A percentile compares a stretch with the other conserved stretches of the same genome.
phyloP scores from a whole-genome alignment of 2,329 filamentous ascomycete genomes.

The Colletotrichum higginsianum region DNA sequence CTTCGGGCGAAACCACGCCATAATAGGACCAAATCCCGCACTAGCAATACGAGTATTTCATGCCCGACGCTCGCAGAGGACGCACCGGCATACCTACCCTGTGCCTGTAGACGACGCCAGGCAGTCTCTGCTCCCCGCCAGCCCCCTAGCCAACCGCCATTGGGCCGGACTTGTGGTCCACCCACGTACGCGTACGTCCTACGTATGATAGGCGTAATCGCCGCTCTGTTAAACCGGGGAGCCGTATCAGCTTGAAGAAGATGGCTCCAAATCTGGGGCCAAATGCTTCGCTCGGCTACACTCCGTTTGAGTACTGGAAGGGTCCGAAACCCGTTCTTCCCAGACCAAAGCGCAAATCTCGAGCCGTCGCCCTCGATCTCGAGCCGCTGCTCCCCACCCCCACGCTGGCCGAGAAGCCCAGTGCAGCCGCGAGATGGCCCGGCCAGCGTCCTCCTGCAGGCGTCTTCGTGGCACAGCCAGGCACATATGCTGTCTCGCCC shows the following conservation, averaged over 20 bases:
- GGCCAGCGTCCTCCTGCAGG: slow-evolving; percentile 11
- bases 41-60: slow-evolving; percentile 25
- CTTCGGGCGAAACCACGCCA: slow-evolving; percentile 20
- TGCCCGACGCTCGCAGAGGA: slow-evolving; percentile 2
- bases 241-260: slow-evolving; percentile 35
- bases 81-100: slow-evolving; percentile 11
- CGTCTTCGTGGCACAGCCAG: slow-evolving; percentile 38
- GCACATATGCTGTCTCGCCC: slow-evolving; percentile 21
- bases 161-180: slow-evolving; percentile 29
- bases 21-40: slow-evolving; percentile 12
- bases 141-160: slow-evolving; percentile 20
- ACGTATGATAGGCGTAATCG: slow-evolving; percentile 39
- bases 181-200: slow-evolving; percentile 35
- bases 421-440: slow-evolving; percentile 38
- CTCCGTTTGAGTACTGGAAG: slow-evolving; percentile 48
- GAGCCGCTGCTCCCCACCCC: slow-evolving; percentile 36
- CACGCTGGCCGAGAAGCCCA: slow-evolving; percentile 23
- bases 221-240: slow-evolving; percentile 32
- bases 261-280: slow-evolving; percentile 40
- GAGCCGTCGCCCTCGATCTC: slow-evolving; percentile 27
- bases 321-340: slow-evolving; percentile 44
- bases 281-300: slow-evolving; percentile 44
- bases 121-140: slow-evolving; percentile 5
- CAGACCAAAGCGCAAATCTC: slow-evolving; percentile 31
- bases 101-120: slow-evolving; percentile 11